A percentile compares a stretch with the other conserved stretches of the same genome.
Conservation (phyloP, 371 early-diverging fungal genomes). For the Rhizopus stolonifer region DNA sequence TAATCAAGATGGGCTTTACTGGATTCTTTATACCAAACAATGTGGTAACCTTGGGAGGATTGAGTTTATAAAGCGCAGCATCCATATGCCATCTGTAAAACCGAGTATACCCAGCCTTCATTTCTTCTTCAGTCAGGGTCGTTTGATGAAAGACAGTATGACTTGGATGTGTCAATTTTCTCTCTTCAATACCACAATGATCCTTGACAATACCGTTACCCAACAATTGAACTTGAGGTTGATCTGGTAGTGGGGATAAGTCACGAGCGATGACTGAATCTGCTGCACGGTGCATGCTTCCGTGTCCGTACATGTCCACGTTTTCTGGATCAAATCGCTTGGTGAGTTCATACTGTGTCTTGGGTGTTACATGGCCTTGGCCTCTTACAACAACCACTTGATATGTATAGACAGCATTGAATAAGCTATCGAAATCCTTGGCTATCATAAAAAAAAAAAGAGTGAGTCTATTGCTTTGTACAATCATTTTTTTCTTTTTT, state of each 20-base stretch:
- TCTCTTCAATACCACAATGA: conserved; percentile 48
- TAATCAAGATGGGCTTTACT: too few relatives aligned
- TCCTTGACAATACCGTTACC: conserved; percentile 44
- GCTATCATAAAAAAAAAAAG: too few relatives aligned
- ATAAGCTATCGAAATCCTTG: conserved; percentile 41
- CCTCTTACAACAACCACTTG: conserved; percentile 47
- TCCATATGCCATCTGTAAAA: conserved; percentile 59
- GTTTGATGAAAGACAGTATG: conserved; percentile 45
- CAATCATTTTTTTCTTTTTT: too few relatives aligned
- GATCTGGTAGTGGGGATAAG: conserved; percentile 42
- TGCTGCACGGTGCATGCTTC: conserved; percentile 37
- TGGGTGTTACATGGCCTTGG: conserved; percentile 39
- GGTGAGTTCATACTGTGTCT: conserved; percentile 43
- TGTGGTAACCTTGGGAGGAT: conserved; percentile 49
- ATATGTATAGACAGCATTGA: conserved; percentile 46
- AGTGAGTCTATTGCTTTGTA: too few relatives aligned
- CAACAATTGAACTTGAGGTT: conserved; percentile 46
- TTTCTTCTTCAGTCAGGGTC: conserved; percentile 36
- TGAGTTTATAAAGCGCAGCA: conserved; percentile 47
- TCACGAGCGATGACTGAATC: conserved; percentile 48
- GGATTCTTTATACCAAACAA: conserved; percentile 50
- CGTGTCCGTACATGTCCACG: conserved; percentile 48
- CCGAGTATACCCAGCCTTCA: conserved; percentile 43
- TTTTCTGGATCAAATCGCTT: conserved; percentile 47
- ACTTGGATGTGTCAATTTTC: conserved; percentile 41